phyloP scores from a whole-genome alignment of 108 stramenopile species.

The Nitzschia putrida region DNA sequence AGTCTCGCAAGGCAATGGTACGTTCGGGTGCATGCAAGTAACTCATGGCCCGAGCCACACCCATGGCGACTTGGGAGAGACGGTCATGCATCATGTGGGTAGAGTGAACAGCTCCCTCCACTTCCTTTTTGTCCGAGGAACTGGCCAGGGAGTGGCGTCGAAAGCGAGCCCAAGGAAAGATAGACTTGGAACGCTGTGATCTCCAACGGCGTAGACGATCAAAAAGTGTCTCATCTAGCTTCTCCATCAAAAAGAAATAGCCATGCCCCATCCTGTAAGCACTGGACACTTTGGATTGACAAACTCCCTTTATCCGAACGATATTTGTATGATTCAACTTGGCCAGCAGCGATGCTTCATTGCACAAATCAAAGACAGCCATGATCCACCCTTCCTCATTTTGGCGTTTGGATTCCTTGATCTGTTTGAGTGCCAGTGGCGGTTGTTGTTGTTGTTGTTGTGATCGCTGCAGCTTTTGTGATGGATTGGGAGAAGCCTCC shows the following conservation, averaged over 20 bases:
- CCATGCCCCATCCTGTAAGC: constrained; percentile 1
- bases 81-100: constrained; percentile 4
- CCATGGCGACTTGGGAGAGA: constrained; percentile 7
- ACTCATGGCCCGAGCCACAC: constrained; percentile 14
- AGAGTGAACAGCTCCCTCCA: background rate
- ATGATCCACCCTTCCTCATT: constrained; percentile 17
- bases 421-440: constrained; percentile 2
- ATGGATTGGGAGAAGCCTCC: background rate
- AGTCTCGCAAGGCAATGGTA: constrained; percentile 18
- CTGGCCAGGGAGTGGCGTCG: background rate
- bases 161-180: background rate
- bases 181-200: background rate
- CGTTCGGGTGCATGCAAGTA: constrained; percentile 7
- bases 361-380: constrained; percentile 20
- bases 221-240: background rate
- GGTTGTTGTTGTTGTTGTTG: constrained; percentile 1
- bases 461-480: background rate
- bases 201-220: constrained; percentile 15
- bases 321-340: constrained; percentile 10
- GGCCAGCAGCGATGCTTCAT: constrained; percentile 13
- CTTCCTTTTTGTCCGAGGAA: background rate
- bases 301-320: constrained; percentile 7
- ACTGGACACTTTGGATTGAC: background rate
- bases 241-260: constrained; percentile 18
- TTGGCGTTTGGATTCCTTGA: constrained; percentile 3